Base-by-base conservation (phyloP, 345 rosid genomes). In the Pseudoturritis turrita region DNA sequence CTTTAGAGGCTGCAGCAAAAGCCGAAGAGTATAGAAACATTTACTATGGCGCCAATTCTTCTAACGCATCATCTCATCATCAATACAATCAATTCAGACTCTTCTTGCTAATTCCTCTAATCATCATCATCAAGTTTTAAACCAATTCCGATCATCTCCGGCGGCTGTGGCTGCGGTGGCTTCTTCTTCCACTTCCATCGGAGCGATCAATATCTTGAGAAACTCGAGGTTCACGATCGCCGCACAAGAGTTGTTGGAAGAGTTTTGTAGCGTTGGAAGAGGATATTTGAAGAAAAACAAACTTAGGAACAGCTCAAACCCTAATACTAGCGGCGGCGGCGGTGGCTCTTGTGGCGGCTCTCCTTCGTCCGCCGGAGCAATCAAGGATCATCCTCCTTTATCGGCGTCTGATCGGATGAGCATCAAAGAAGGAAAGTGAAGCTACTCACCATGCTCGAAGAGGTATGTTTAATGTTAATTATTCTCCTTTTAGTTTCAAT, bases 351-450 rank as follows among this genome's bases (percentile, higher is more conserved):
- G n/a, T 7, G 81, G 78, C 8, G 83, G 82, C 31, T 75, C 83
- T 45, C 80, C 86, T 21, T 82, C 89, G 28, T 77, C 86, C 0
- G 71, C 85, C 3, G 68, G 66, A 22, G 72, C 4, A 18, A 31
- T 13, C 0, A 86, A 83, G 35, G 94, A 90, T 71, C 59, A 64
- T 39, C 83, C 89, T 79, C 83, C 89, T 41, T 76, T 88, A 47
- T 87, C 97, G 46, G 87, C 93, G 2, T 77, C 96, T 46, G 97
- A 95, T 71, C 83, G 97, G 73, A 89, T 84, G 97, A 95, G 71
- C 92, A 89, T 81, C 99, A 95, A 70, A 86, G 97, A 78, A 87
- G 92, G 78, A 95, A 91, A 88, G 96, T 83, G 88, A 95, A 91
- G 78, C 87, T 95, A 40, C 70, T 95, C 67, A 74, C 92, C 78